Percentiles rank a stretch among this genome's conserved stretches.
These are phyloP conservation scores for Tubosaeta sp. DNA, from an alignment of 768 basidiomycete genomes.

Conservation along the genomic window DNA sequence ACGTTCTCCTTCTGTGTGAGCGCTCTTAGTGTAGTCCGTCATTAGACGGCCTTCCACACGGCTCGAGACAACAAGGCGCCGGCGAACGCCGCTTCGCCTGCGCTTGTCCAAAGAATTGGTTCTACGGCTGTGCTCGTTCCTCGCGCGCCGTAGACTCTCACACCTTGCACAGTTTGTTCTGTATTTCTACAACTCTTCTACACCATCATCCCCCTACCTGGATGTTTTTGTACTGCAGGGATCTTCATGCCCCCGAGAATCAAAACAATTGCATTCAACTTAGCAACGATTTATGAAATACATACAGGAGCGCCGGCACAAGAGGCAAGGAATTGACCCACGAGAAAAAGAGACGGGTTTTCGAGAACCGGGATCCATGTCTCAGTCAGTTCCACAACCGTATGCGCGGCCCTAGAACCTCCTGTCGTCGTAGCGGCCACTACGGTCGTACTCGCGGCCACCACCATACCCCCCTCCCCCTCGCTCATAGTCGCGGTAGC, in stretches of 20 bases:
- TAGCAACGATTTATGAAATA: constrained; percentile 18
- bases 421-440: constrained; percentile 40
- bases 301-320: constrained; percentile 9
- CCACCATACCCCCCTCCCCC: constrained; percentile 29
- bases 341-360: neutral
- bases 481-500: constrained; percentile 33
- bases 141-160: too few relatives aligned
- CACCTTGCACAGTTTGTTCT: too few relatives aligned
- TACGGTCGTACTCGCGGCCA: constrained; percentile 37
- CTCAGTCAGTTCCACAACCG: neutral
- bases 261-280: constrained; percentile 19
- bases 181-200: too few relatives aligned
- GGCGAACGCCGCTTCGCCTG: too few relatives aligned
- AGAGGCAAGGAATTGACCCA: neutral
- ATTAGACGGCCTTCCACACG: neutral
- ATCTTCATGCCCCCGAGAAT: neutral
- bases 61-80: too few relatives aligned
- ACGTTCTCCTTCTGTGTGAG: too few relatives aligned
- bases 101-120: too few relatives aligned
- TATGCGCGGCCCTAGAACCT: constrained; percentile 31
- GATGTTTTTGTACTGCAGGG: too few relatives aligned
- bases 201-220: too few relatives aligned
- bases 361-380: neutral
- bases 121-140: too few relatives aligned
- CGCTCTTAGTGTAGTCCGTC: too few relatives aligned